These are phyloP conservation scores for Coemansia aciculifera DNA, from an alignment of 192 early-diverging fungal species.

Conservation along the genomic window DNA sequence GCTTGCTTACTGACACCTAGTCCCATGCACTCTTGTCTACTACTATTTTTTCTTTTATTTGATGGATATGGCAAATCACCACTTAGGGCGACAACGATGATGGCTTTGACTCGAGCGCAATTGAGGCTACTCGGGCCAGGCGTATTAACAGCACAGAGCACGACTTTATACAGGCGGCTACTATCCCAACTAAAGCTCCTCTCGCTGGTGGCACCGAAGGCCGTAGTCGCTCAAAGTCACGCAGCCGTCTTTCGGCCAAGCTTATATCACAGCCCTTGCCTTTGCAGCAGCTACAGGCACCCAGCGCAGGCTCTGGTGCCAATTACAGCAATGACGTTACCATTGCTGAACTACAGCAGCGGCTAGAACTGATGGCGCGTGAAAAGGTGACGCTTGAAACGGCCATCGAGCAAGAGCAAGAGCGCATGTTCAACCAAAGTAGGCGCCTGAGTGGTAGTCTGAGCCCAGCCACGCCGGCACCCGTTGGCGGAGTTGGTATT, in stretches of 20 bases:
- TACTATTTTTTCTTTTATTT: neutral
- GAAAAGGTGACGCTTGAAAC: slow-evolving; percentile 91
- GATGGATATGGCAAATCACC: neutral
- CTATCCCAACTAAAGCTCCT: slow-evolving; percentile 17
- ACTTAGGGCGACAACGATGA: slow-evolving; percentile 24
- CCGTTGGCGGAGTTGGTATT: slow-evolving; percentile 12
- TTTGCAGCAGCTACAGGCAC: slow-evolving; percentile 11
- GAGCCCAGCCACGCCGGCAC: slow-evolving; percentile 52
- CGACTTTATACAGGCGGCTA: slow-evolving; percentile 26
- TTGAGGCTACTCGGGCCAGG: slow-evolving; percentile 4
- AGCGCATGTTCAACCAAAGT: slow-evolving; percentile 83
- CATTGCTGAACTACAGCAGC: slow-evolving; percentile 62
- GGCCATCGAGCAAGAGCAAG: slow-evolving; percentile 88
- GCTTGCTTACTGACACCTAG: slow-evolving; percentile 17
- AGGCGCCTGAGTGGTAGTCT: slow-evolving; percentile 74
- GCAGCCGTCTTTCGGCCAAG: slow-evolving; percentile 24
- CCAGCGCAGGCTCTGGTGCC: slow-evolving; percentile 9
- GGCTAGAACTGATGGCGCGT: slow-evolving; percentile 74
- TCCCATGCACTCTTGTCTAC: slow-evolving; percentile 8
- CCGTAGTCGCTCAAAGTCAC: slow-evolving; percentile 39
- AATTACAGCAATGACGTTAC: slow-evolving; percentile 31
- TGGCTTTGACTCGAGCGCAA: slow-evolving; percentile 8
- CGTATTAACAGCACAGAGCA: slow-evolving; percentile 23
- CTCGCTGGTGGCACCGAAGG: neutral
- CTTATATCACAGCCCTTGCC: neutral